A percentile compares a stretch with the other conserved stretches of the same genome.
phyloP scores from a whole-genome alignment of 1,284 basidiomycete genomes.

The Trichosporon sp. region DNA sequence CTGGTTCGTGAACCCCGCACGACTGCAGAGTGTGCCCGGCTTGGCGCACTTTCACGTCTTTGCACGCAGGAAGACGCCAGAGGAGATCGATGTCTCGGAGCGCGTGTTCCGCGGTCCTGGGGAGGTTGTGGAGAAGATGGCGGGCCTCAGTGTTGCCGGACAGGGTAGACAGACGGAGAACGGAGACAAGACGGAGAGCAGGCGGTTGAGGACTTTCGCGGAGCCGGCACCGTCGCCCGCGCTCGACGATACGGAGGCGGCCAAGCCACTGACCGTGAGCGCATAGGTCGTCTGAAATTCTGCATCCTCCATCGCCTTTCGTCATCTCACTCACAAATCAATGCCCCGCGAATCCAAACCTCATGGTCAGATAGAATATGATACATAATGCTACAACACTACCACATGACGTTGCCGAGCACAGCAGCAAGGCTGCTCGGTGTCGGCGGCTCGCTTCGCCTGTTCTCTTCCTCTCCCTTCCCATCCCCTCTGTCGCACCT shows the following conservation, averaged over 20 bases:
- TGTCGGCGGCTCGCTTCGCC: not conserved
- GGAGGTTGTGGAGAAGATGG: too few relatives aligned
- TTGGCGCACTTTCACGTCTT: constrained; percentile 57
- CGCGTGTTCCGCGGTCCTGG: not conserved
- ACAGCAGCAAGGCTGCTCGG: not conserved
- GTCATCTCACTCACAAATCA: too few relatives aligned
- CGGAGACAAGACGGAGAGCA: not conserved
- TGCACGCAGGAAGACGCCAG: constrained; percentile 52
- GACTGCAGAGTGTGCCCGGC: constrained; percentile 53
- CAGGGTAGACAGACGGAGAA: not conserved
- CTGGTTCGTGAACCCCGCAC: constrained; percentile 50
- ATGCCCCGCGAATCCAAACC: not conserved
- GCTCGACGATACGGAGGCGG: not conserved
- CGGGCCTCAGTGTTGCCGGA: not conserved
- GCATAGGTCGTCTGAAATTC: not conserved
- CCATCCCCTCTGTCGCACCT: not conserved
- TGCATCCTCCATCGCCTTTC: too few relatives aligned
- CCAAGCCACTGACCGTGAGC: not conserved
- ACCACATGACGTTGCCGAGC: constrained; percentile 8
- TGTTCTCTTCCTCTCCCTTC: not conserved
- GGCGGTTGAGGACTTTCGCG: not conserved
- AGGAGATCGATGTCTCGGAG: constrained; percentile 47
- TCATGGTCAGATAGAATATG: not conserved
- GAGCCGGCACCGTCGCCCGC: not conserved
- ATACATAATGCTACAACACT: constrained; percentile 15